Conservation (phyloP, 805 yeast species). For the Ogataea trehalophila region DNA sequence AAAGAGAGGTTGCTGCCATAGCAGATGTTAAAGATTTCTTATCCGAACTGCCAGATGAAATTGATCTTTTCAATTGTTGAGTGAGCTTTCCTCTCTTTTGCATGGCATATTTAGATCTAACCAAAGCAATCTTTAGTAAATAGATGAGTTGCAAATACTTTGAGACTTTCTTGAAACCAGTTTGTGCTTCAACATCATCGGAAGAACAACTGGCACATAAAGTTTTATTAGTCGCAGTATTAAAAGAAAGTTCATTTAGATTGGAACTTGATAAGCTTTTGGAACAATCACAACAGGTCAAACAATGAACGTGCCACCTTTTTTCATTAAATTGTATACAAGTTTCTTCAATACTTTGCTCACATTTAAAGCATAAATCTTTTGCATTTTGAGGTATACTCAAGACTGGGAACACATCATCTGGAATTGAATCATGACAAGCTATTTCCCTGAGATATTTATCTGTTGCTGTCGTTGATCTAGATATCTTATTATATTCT, state of each 20-base stretch:
- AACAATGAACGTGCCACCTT: conserved; percentile 83
- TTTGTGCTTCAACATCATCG: conserved; percentile 41
- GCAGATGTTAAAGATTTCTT: neutral
- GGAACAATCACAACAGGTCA: conserved; percentile 58
- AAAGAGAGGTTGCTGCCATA: neutral
- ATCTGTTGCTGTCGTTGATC: conserved; percentile 58
- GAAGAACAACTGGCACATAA: conserved; percentile 62
- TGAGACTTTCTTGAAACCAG: conserved; percentile 60
- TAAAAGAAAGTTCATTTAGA: conserved; percentile 43
- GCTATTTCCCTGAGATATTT: conserved; percentile 53
- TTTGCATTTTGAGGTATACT: conserved; percentile 56
- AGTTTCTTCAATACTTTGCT: conserved; percentile 75
- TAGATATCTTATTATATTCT: conserved; percentile 53
- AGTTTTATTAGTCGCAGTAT: conserved; percentile 33
- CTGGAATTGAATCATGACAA: conserved; percentile 38
- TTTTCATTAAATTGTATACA: conserved; percentile 57
- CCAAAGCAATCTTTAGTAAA: conserved; percentile 76
- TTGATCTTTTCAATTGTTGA: conserved; percentile 1
- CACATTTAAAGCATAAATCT: conserved; percentile 71
- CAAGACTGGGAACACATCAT: conserved; percentile 36
- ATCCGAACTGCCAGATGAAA: neutral
- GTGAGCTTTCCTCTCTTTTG: conserved; percentile 21
- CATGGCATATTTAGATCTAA: conserved; percentile 65
- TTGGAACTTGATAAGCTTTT: conserved; percentile 37
- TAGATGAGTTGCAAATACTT: conserved; percentile 71